These are phyloP conservation scores for Parafenestella ontariensis DNA, from an alignment of 2,329 filamentous ascomycete species.

Conservation along the genomic window DNA sequence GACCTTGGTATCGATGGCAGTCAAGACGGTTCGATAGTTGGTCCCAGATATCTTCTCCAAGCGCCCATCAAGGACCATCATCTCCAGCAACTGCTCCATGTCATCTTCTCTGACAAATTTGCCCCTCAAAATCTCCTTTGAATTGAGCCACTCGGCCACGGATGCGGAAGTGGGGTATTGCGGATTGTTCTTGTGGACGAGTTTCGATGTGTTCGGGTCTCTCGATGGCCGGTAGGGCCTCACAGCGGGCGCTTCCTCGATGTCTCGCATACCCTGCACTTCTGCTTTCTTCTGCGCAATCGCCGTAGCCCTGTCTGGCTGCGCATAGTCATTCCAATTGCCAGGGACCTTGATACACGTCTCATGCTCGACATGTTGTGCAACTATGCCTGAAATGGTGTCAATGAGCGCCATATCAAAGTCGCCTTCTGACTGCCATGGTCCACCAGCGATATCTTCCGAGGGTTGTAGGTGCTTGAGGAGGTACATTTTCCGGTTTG, in stretches of 20 bases:
- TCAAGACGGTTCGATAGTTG: conserved; percentile 57
- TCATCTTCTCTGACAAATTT: conserved; percentile 70
- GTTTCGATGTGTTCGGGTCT: conserved; percentile 27
- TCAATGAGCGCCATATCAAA: conserved; percentile 89
- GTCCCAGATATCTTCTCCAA: conserved; percentile 68
- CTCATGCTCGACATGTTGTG: conserved; percentile 72
- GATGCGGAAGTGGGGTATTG: conserved; percentile 81
- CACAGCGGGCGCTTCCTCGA: conserved; percentile 41
- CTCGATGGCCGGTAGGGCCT: conserved; percentile 31
- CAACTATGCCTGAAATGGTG: conserved; percentile 74
- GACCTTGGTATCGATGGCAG: conserved; percentile 51
- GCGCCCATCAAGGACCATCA: conserved; percentile 86
- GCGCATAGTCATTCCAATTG: conserved; percentile 51
- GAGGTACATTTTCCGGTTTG: conserved; percentile 96
- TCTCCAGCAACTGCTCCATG: conserved; percentile 84
- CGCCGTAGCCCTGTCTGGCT: conserved; percentile 44
- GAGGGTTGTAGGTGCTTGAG: conserved; percentile 82
- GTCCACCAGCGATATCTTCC: conserved; percentile 89
- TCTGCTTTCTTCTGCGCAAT: conserved; percentile 48
- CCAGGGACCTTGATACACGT: conserved; percentile 69
- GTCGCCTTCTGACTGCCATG: conserved; percentile 92
- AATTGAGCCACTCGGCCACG: conserved; percentile 77
- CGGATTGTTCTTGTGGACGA: conserved; percentile 69
- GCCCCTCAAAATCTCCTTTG: conserved; percentile 73
- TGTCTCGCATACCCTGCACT: conserved; percentile 38